Evolutionary conservation across 2,329 filamentous ascomycete species (phyloP).

Genomic region (Arthroderma sp.): DNA sequence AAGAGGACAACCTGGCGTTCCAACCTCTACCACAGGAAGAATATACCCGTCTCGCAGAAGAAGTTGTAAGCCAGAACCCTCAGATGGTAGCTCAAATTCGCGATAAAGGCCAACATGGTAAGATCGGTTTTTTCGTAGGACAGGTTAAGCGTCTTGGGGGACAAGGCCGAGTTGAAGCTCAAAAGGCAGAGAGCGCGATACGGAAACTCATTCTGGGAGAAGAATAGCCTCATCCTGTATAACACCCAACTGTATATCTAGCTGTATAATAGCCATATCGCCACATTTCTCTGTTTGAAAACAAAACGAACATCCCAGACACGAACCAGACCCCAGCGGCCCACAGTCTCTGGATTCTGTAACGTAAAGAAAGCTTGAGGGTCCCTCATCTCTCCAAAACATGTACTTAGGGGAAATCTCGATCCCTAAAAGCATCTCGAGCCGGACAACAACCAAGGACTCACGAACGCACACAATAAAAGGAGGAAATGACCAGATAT

Average conservation of each 20-base stretch:
- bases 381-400: constrained; percentile 27
- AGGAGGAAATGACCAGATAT: no score
- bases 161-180: constrained; percentile 50
- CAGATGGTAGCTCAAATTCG: constrained; percentile 48
- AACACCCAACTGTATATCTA: no score
- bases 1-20: constrained; percentile 43
- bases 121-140: constrained; percentile 55
- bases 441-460: constrained; percentile 17
- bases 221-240: neutral
- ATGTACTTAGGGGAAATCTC: constrained; percentile 36
- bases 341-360: neutral
- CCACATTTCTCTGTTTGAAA: no score
- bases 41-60: constrained; percentile 42
- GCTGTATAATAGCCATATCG: no score
- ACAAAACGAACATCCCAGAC: no score
- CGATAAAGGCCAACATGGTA: constrained; percentile 48
- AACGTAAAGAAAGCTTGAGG: neutral
- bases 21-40: constrained; percentile 42
- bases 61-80: constrained; percentile 41
- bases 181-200: constrained; percentile 43
- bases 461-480: no score
- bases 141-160: constrained; percentile 52
- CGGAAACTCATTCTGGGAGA: constrained; percentile 32
- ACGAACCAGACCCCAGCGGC: no score
- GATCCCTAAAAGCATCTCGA: constrained; percentile 34